phyloP scores from a whole-genome alignment of 768 basidiomycete species.

The Amanita rimosa region DNA sequence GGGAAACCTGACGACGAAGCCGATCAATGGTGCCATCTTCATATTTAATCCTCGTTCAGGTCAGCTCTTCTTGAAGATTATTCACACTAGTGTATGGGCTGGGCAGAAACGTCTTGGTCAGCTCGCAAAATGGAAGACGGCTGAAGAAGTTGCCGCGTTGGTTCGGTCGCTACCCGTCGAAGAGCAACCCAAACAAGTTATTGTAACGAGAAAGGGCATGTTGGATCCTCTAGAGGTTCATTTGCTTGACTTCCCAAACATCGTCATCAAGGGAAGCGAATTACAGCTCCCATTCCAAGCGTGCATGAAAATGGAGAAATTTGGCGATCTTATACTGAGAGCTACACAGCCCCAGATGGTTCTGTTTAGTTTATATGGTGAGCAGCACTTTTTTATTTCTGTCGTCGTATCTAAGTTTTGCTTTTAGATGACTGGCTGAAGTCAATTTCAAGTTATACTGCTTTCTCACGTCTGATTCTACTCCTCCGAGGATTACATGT shows the following conservation, averaged over 20 bases:
- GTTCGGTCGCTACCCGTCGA: conserved; percentile 98
- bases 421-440: conserved; percentile 91
- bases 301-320: conserved; percentile 99
- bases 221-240: conserved; percentile 96
- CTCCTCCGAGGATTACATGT: conserved; percentile 95
- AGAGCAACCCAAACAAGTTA: conserved; percentile 99
- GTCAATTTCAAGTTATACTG: conserved; percentile 97
- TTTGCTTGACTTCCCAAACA: conserved; percentile 98
- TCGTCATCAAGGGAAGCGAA: conserved; percentile 99
- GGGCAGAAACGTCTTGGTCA: conserved; percentile 99
- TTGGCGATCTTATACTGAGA: conserved; percentile 93
- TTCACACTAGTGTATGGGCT: conserved; percentile 99
- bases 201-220: conserved; percentile 99
- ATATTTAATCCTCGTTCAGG: conserved; percentile 99
- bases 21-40: conserved; percentile 97
- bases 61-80: conserved; percentile 96
- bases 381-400: conserved; percentile 9
- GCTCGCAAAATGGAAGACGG: conserved; percentile 99
- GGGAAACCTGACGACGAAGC: conserved; percentile 98
- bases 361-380: conserved; percentile 90
- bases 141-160: conserved; percentile 98
- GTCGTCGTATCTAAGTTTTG: conserved; percentile 3
- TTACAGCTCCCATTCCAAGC: conserved; percentile 99
- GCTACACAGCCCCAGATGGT: conserved; percentile 99
- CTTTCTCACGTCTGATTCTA: conserved; percentile 96